Evolutionary conservation across 768 basidiomycete genomes (phyloP).

Genomic region (Lactifluus volemus): DNA sequence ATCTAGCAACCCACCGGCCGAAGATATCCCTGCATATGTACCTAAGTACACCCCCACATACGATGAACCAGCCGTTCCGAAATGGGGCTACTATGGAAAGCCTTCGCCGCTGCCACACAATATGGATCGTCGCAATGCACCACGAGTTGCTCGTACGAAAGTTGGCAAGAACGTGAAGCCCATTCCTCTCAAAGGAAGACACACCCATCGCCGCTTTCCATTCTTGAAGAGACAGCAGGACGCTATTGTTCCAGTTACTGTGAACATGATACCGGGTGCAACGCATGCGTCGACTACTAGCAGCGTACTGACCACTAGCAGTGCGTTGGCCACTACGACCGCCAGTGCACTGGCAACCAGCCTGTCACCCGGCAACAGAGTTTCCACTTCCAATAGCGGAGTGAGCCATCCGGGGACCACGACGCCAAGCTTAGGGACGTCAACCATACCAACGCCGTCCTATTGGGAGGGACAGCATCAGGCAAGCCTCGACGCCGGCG

Average conservation of each 20-base stretch:
- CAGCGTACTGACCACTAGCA: neutral
- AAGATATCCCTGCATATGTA: neutral
- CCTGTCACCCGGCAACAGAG: neutral
- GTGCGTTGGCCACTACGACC: neutral
- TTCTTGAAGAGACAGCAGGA: constrained; percentile 8
- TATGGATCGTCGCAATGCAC: constrained; percentile 5
- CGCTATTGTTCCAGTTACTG: constrained; percentile 7
- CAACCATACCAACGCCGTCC: neutral
- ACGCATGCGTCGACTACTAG: constrained; percentile 3
- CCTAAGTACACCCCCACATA: neutral
- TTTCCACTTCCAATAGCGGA: constrained; percentile 2
- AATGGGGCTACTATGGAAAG: constrained; percentile 8
- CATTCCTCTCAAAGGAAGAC: neutral
- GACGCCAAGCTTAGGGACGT: neutral
- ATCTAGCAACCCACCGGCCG: neutral
- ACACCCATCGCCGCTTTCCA: neutral
- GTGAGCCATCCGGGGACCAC: constrained; percentile 2
- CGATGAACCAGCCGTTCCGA: neutral
- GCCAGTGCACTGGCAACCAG: neutral
- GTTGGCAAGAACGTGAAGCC: neutral
- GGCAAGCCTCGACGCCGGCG: neutral
- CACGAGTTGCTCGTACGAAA: constrained; percentile 6
- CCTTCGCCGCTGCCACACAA: constrained; percentile 8
- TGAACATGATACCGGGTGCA: constrained; percentile 7
- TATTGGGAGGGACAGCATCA: neutral